Base-by-base conservation (phyloP, 179 eudicot genomes). In the Actinidia chinensis region DNA sequence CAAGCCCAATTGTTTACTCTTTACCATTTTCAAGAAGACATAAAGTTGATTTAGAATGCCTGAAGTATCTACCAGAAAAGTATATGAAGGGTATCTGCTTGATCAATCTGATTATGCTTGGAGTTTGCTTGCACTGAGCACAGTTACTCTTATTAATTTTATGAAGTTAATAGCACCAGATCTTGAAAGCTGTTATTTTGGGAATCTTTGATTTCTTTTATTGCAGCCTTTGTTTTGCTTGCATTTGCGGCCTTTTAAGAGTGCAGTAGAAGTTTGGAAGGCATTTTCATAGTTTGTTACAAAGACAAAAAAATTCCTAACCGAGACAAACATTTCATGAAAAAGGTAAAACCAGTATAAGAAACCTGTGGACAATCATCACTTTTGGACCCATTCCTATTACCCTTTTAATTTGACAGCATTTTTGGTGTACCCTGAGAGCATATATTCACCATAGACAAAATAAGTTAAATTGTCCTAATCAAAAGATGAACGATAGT, bases 201-300 rank as follows among this genome's bases (percentile, higher is more conserved):
- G 91, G 93, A 75, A 90, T 82, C 82, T 91, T 90, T 48, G 90
- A 89, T 69, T n/a, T 85, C 87, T 73, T 89, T 83, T 23, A 80
- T 67, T 65, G 81, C 79, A 77, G 79, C 54, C 83, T 86, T 85
- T 14, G 63, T 20, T 46, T 80, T 79, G 80, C 83, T 89, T 18
- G 85, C 60, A 81, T 74, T 89, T 78, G 87, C 82, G 89, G 87
- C 87, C 93, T 88, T 82, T 93, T 93, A 77, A 91, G 87, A 68
- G 93, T 94, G 76, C 68, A 81, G 58, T 75, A 58, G 67, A 55
- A n/a, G 85, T 90, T 82, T n/a, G n/a, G n/a, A 91, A 91, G 94
- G 87, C 65, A 73, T 70, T 17, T 44, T n/a, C 58, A 47, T 71
- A 82, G 23, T 48, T 47, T 40, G 59, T 8, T 23, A 17, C 14